Conservation (phyloP, 2,329 filamentous ascomycete genomes). For the Verruconis gallopava region DNA sequence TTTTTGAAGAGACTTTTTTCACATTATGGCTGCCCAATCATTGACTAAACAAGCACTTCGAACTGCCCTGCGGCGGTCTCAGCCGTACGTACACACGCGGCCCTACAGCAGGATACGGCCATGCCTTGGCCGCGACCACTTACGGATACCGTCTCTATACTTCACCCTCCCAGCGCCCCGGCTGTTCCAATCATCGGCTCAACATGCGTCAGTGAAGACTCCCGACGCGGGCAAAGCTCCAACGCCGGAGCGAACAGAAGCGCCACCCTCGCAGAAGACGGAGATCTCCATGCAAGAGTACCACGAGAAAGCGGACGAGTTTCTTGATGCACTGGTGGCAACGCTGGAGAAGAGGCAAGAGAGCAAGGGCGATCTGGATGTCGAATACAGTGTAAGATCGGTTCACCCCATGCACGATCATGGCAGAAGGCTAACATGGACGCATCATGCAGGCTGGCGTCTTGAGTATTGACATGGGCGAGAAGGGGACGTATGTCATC, state of each 20-base stretch:
- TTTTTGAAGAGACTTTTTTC: neutral
- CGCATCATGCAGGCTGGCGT: constrained; percentile 57
- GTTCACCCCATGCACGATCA: neutral
- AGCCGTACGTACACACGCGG: neutral
- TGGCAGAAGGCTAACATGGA: constrained; percentile 1
- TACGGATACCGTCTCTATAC: constrained; percentile 2
- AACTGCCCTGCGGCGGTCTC: neutral
- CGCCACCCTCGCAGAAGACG: constrained; percentile 36
- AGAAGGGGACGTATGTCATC: constrained; percentile 73
- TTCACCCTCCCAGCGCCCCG: neutral
- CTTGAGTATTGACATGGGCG: constrained; percentile 58
- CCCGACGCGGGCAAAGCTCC: constrained; percentile 23
- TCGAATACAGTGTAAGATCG: constrained; percentile 67
- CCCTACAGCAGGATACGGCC: neutral
- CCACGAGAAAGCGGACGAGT: constrained; percentile 63
- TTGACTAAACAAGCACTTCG: neutral
- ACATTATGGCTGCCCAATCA: neutral
- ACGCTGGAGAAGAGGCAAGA: constrained; percentile 66
- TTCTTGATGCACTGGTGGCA: constrained; percentile 47
- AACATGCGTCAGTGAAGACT: constrained; percentile 1
- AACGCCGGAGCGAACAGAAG: constrained; percentile 19
- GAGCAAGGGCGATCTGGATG: constrained; percentile 60
- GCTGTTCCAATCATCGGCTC: constrained; percentile 3
- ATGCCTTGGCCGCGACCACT: neutral
- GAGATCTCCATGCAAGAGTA: constrained; percentile 60